These are phyloP conservation scores for Entonaema liquescens DNA, from an alignment of 495 filamentous ascomycete genomes.

Conservation along the genomic window DNA sequence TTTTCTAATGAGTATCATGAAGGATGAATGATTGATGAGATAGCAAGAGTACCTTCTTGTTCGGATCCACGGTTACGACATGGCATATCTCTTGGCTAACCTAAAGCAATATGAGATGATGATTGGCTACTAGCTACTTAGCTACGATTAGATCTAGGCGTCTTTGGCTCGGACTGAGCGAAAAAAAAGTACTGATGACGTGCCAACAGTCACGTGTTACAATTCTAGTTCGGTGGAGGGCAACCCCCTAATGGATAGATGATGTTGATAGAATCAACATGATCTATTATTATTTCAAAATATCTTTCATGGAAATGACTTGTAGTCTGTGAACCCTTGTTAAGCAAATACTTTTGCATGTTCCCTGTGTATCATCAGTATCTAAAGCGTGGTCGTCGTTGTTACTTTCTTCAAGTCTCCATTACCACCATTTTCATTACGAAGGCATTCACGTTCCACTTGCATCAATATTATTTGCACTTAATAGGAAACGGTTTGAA, in stretches of 20 bases:
- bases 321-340: not conserved
- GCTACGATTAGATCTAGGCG: conserved; percentile 44
- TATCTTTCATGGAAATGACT: not conserved
- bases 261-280: conserved; percentile 36
- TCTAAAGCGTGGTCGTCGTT: too few relatives aligned
- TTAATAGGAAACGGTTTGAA: too few relatives aligned
- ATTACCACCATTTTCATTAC: too few relatives aligned
- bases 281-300: conserved; percentile 4
- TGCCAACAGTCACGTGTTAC: conserved; percentile 27
- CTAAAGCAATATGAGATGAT: conserved; percentile 35
- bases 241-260: conserved; percentile 14
- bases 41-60: conserved; percentile 36
- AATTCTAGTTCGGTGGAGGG: conserved; percentile 26
- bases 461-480: too few relatives aligned
- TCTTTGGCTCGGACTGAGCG: conserved; percentile 40
- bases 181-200: conserved; percentile 38
- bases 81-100: conserved; percentile 31
- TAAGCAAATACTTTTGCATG: too few relatives aligned
- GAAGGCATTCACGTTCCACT: too few relatives aligned
- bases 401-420: too few relatives aligned
- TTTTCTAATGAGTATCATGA: conserved; percentile 43
- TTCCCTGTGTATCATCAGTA: too few relatives aligned
- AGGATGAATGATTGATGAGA: conserved; percentile 44
- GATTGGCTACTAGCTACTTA: conserved; percentile 22
- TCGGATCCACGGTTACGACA: conserved; percentile 46